Base-by-base conservation (phyloP, 78 protist genomes). In the Ministeria vibrans region DNA sequence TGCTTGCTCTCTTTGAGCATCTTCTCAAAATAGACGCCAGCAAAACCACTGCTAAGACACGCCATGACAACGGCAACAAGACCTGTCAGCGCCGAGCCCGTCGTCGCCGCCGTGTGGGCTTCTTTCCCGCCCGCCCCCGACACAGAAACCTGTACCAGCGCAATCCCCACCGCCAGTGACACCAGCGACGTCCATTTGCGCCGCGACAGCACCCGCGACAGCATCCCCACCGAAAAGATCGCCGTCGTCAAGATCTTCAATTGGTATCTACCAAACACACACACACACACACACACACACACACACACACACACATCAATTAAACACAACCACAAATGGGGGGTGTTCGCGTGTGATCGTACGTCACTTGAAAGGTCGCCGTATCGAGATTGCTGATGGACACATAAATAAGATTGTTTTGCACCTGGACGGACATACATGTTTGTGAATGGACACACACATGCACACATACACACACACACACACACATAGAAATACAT, bases 211-310 rank as follows among this genome's bases (percentile, higher is more conserved):
- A 0, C 4, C 41, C 44, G 70, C 51, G 70, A 51, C 18, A 90
- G 78, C 70, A 90, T 71, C 49, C 82, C 2, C 32, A 85, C 90
- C 5, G 84, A 59, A 72, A 86, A 86, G 28, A 90, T 18, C 44
- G 91, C 94, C 9, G 94, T 90, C 9, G 88, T 77, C 4, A 90
- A 53, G 41, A 90, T 38, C 64, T 90, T 90, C 45, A 86, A 74
- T 62, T 90, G 94, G 83, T 90, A 90, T n/a, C n/a, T n/a, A n/a
- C n/a, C n/a, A n/a, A n/a, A n/a, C n/a, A n/a, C n/a, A n/a, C n/a
- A n/a, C n/a, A n/a, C n/a, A n/a, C n/a, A n/a, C n/a, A n/a, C n/a
- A n/a, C n/a, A n/a, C n/a, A n/a, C n/a, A n/a, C n/a, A n/a, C n/a
- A n/a, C n/a, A n/a, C n/a, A n/a, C n/a, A n/a, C n/a, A n/a, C n/a